Evolutionary conservation across 257 asterid genomes (phyloP).

Genomic region (Solanum virginianum): DNA sequence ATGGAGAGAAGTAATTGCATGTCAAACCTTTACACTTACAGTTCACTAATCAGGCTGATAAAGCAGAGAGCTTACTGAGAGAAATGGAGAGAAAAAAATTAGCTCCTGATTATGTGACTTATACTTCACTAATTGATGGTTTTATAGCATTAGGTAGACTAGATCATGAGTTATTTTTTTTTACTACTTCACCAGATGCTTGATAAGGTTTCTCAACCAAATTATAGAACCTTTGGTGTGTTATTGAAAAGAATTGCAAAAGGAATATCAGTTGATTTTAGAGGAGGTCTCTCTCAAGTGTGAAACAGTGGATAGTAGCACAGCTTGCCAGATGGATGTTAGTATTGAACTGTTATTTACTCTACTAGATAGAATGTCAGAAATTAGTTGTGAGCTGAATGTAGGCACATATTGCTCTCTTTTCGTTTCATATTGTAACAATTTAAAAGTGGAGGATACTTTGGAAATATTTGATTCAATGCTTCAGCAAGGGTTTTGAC

Average conservation of each 20-base stretch:
- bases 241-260: constrained; percentile 68
- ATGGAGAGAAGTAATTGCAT: constrained; percentile 53
- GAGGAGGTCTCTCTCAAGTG: constrained; percentile 25
- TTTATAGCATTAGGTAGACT: constrained; percentile 43
- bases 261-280: constrained; percentile 23
- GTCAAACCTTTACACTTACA: constrained; percentile 72
- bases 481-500: constrained; percentile 25
- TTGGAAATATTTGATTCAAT: constrained; percentile 39
- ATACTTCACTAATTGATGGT: no score
- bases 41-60: constrained; percentile 54
- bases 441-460: constrained; percentile 46
- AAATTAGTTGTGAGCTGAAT: constrained; percentile 53
- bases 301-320: constrained; percentile 15
- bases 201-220: constrained; percentile 54
- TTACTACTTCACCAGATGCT: constrained; percentile 53
- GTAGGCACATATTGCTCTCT: constrained; percentile 50
- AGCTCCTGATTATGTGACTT: constrained; percentile 66
- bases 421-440: constrained; percentile 58
- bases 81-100: constrained; percentile 51
- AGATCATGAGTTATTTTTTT: constrained; percentile 58
- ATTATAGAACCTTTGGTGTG: constrained; percentile 49
- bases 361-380: constrained; percentile 56
- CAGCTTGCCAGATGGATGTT: constrained; percentile 24
- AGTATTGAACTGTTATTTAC: constrained; percentile 24
- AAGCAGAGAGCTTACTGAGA: constrained; percentile 49